phyloP scores from a whole-genome alignment of 140 eudicot genomes.

The Bidens hawaiensis region DNA sequence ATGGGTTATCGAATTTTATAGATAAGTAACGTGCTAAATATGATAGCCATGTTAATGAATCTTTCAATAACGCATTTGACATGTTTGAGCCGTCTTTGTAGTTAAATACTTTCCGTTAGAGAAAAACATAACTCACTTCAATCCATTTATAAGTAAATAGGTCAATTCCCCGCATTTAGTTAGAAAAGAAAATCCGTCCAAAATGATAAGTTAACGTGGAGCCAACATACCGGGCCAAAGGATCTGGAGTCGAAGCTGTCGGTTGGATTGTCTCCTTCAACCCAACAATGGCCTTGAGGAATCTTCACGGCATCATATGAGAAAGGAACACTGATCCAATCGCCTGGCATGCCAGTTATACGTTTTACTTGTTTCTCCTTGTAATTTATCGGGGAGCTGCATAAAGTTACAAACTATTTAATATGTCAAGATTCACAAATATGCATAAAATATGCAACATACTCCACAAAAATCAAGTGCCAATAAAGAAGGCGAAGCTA shows the following conservation, averaged over 20 bases:
- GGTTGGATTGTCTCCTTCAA: constrained; percentile 87
- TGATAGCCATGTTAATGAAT: neutral
- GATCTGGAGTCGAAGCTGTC: constrained; percentile 76
- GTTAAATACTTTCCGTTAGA: neutral
- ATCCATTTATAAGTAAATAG: neutral
- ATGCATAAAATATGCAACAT: neutral
- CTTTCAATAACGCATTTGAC: too few relatives aligned
- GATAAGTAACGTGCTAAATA: neutral
- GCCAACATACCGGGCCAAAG: constrained; percentile 71
- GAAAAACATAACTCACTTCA: neutral
- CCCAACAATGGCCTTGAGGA: constrained; percentile 99
- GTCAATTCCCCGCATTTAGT: neutral
- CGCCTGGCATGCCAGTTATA: constrained; percentile 83
- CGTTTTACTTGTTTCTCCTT: constrained; percentile 72
- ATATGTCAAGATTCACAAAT: neutral
- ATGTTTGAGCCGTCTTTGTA: neutral
- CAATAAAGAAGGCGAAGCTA: too few relatives aligned
- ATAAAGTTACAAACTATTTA: constrained; percentile 24
- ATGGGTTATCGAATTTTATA: neutral
- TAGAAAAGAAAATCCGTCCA: neutral
- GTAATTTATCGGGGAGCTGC: constrained; percentile 81
- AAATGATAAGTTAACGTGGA: neutral
- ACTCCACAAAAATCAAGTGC: constrained; percentile 8
- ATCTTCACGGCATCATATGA: constrained; percentile 61
- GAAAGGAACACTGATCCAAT: constrained; percentile 51